Base-by-base conservation (phyloP, 257 asterid genomes). In the Buddleja alternifolia region DNA sequence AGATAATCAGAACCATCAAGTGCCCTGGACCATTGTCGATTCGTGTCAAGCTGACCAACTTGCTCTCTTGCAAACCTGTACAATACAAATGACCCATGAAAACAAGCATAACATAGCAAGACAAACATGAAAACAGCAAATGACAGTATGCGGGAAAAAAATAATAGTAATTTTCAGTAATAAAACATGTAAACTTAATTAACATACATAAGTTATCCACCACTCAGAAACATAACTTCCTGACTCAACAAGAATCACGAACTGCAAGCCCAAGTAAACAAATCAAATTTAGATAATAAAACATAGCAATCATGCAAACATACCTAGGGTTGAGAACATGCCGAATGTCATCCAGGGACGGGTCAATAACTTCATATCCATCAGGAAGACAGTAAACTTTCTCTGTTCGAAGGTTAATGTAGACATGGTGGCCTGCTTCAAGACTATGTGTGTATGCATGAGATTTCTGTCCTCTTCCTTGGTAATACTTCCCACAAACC, bases 1-100 rank as follows among this genome's bases (percentile, higher is more conserved):
- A 94, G 97, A 85, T 94, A 94, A 83, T 94, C 96, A 61, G 99
- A 91, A 42, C 97, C 99, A 84, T 94, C 99, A 58, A 91, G 97
- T 46, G 99, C 91, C 83, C 99, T 89, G 48, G 97, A 94, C 99
- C 97, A 94, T 54, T 86, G 97, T 62, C 92, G 82, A 50, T 80
- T 89, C 77, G 68, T 85, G 77, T 94, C 97, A 51, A 94, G 85
- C 72, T 81, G 88, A 44, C 67, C 67, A 74, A 94, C 96, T 79
- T 91, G 96, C 50, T 84, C 93, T 78, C 81, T 84, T 48, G 88
- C 25, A 81, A 94, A 94, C 84, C 99, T 94, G 84, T 48, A 65
- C 62, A 46, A 59, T 51, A 48, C 24, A 59, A 48, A 25, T 15
- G 40, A 61, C 41, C 41, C 62, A 69, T 1, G 34, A 45, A 50